phyloP scores from a whole-genome alignment of 192 early-diverging fungal genomes.

The Entomortierella parvispora region DNA sequence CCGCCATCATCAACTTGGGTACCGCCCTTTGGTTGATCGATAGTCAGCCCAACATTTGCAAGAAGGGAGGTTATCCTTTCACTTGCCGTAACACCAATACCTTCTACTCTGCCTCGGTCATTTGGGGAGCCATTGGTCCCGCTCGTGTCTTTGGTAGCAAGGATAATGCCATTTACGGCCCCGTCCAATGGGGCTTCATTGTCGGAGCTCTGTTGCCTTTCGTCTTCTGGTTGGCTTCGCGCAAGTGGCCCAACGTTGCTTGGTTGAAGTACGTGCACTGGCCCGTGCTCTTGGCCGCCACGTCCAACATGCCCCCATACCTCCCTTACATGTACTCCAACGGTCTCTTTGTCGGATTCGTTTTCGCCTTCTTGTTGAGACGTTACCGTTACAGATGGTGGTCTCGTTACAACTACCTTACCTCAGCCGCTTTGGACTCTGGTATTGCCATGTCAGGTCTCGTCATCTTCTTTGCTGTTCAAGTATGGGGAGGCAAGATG shows the following conservation, averaged over 20 bases:
- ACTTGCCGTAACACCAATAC: constrained; percentile 54
- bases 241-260: constrained; percentile 53
- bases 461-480: constrained; percentile 52
- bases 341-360: constrained; percentile 55
- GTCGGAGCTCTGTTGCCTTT: constrained; percentile 61
- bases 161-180: constrained; percentile 39
- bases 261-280: constrained; percentile 58
- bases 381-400: constrained; percentile 60
- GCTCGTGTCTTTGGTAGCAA: constrained; percentile 60
- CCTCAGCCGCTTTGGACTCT: constrained; percentile 68
- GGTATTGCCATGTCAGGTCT: constrained; percentile 58
- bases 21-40: constrained; percentile 54
- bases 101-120: constrained; percentile 69
- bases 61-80: constrained; percentile 44
- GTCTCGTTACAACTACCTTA: constrained; percentile 70
- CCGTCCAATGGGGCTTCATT: constrained; percentile 54
- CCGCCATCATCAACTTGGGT: constrained; percentile 58
- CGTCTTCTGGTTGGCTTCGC: constrained; percentile 59
- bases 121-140: constrained; percentile 81
- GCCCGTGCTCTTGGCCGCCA: constrained; percentile 58
- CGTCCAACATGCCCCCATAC: constrained; percentile 61
- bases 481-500: constrained; percentile 1
- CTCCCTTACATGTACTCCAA: constrained; percentile 54
- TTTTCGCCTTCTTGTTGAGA: constrained; percentile 60
- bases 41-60: constrained; percentile 50